Conservation (phyloP, 2,329 filamentous ascomycete species). For the Chrysoporthe cubensis region DNA sequence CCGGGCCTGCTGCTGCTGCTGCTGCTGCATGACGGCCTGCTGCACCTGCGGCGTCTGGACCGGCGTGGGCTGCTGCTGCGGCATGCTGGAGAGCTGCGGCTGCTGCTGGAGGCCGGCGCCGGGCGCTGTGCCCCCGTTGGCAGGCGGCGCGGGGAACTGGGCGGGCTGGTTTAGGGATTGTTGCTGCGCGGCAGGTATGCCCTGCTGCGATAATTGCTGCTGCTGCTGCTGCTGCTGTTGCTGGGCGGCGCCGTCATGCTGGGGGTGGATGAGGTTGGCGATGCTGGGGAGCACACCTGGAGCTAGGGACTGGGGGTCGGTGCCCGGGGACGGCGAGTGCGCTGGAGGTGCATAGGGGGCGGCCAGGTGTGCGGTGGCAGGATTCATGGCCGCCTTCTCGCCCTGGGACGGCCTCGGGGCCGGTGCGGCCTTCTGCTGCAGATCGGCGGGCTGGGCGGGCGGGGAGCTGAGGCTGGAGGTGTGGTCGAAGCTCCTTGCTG, state of each 20-base stretch:
- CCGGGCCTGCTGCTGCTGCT: slow-evolving; percentile 49
- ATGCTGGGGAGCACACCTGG: slow-evolving; percentile 62
- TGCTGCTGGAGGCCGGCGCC: slow-evolving; percentile 14
- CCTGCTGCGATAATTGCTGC: slow-evolving; percentile 29
- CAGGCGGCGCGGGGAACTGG: slow-evolving; percentile 33
- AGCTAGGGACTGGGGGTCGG: slow-evolving; percentile 67
- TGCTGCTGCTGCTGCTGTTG: slow-evolving; percentile 36
- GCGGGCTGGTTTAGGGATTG: slow-evolving; percentile 26
- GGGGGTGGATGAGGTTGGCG: slow-evolving; percentile 78
- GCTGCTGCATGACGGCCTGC: slow-evolving; percentile 32
- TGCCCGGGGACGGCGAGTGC: slow-evolving; percentile 44
- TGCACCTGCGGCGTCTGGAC: slow-evolving; percentile 33
- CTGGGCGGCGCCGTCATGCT: slow-evolving; percentile 49
- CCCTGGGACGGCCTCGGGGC: slow-evolving; percentile 36
- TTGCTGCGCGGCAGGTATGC: slow-evolving; percentile 30
- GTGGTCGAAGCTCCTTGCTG: slow-evolving; percentile 54
- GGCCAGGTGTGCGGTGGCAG: slow-evolving; percentile 29
- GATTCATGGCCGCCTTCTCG: slow-evolving; percentile 39
- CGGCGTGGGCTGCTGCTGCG: slow-evolving; percentile 39
- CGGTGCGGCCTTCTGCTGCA: slow-evolving; percentile 40
- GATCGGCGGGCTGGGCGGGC: slow-evolving; percentile 33
- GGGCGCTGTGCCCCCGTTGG: slow-evolving; percentile 35
- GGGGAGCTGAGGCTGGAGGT: slow-evolving; percentile 41
- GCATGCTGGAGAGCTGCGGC: slow-evolving; percentile 30
- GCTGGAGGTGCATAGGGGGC: slow-evolving; percentile 34